Base-by-base conservation (phyloP, 2,329 filamentous ascomycete species). In the Phialophora macrospora region DNA sequence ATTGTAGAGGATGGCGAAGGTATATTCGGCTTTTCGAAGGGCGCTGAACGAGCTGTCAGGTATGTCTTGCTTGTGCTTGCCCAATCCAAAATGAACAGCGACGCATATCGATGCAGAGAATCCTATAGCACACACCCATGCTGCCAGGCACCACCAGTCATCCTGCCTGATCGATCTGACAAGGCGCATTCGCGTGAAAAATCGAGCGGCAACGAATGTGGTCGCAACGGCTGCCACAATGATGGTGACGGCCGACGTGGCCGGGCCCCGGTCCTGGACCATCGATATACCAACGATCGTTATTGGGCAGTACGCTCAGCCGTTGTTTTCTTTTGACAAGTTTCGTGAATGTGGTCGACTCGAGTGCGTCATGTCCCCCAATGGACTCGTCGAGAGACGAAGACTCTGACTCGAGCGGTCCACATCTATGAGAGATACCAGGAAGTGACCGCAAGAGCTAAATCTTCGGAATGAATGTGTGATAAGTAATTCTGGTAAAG, bases 61-160 rank as follows among this genome's bases (percentile, higher is more conserved):
- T 48, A 83, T 76, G 62, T 80, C 73, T 24, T 54, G 52, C 60
- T 78, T 74, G 65, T 82, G 80, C 3, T 79, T 74, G 14, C 81
- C 81, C 28, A 82, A 73, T 17, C 80, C 81, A 68, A 79, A 74
- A 2, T 69, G 73, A 22, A 79, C 79, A 17, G 78, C 80, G 62
- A 77, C 80, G 70, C 80, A 82, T 62, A 81, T 76, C 44, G 80
- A 78, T 67, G 80, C 77, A 20, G 78, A 80, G 68, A 82, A 81
- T 55, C 78, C 81, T 65, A 82, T 79, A 52, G 81, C 76, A 60
- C 82, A 73, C 74, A 87, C 77, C 93, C 92, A 97, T 62, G 93
- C 92, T 48, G 91, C 70, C 11, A 92, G 77, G 77, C 97, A 95
- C 72, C 91, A 86, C 77, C 88, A 90, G 81, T 97, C 93, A 78